Evolutionary conservation across 169 alveolate genomes (phyloP), one percentile per base, ranked within the genome.

Genomic region (Plasmodium ovale): DNA sequence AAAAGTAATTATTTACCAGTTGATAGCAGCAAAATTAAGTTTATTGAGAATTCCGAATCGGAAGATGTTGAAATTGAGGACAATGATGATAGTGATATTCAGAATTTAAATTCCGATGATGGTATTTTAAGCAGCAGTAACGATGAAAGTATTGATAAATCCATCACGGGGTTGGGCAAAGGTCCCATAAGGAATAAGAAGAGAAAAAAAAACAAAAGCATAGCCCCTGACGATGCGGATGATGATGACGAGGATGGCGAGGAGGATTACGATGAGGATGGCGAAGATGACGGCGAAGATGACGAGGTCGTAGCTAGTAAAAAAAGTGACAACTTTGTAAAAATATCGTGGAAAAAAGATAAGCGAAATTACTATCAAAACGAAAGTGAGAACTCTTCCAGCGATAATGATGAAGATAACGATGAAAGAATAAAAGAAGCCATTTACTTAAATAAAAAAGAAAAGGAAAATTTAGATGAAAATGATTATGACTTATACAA

Each of bases 361-460:
- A 85, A 85, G 56, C 56, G 39, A 71, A 69, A 85, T 69, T 85
- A 85, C 31, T 85, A 85, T 60, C 91, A 85, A 69, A 23, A 85
- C 33, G 87, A 69, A 69, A 69, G 87, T 47, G 91, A 85, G 56
- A 42, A 85, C 23, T 85, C 91, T 6, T 58, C 87, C 19, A 85
- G 91, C 33, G 91, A 69, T 39, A 29, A 53, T 70, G 91, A 82
- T 44, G 91, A 82, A 49, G 65, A 62, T 25, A 85, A 44, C 9
- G 35, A 68, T 23, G 87, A 85, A 60, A 85, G 91, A 85, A 56
- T 85, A 59, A 85, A 85, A 85, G 91, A 85, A 68, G 91, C 87
- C 35, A 85, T 85, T 60, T 85, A 85, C 47, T 51, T 85, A 59
- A 85, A 59, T 62, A 69, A 72, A 56, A 85, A 85, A 72, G 87